Conservation (phyloP, 1,284 basidiomycete genomes). For the Trametes sp. region DNA sequence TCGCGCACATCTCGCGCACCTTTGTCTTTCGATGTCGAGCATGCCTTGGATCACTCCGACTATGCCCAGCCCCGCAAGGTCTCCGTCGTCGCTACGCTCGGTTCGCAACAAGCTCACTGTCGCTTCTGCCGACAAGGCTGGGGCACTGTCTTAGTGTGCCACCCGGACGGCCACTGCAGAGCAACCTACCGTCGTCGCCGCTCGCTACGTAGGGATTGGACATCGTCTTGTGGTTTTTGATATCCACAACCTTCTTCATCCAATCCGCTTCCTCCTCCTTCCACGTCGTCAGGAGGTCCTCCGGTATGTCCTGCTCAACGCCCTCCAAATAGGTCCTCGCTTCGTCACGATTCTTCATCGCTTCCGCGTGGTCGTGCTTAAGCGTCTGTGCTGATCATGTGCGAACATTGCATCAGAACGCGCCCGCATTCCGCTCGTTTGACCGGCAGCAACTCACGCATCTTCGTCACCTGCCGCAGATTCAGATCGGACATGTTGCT, state of each 20-base stretch:
- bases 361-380: background rate
- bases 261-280: background rate
- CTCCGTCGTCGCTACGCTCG: background rate
- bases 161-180: background rate
- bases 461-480: background rate
- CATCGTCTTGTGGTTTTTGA: background rate
- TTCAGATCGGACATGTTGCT: background rate
- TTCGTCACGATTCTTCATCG: background rate
- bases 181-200: background rate
- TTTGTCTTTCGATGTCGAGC: background rate
- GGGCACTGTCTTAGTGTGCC: background rate
- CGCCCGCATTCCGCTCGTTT: background rate
- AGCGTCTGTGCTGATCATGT: background rate
- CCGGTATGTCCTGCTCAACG: background rate
- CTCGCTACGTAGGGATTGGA: background rate
- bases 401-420: background rate
- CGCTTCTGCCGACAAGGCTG: background rate
- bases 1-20: background rate
- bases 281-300: background rate
- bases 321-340: background rate
- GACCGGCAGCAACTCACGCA: background rate
- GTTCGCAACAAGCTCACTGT: background rate
- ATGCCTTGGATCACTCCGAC: background rate
- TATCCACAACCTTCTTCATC: background rate
- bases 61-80: background rate